These are phyloP conservation scores for Orbilia brochopaga DNA, from an alignment of 2,329 filamentous ascomycete genomes.

Conservation along the genomic window DNA sequence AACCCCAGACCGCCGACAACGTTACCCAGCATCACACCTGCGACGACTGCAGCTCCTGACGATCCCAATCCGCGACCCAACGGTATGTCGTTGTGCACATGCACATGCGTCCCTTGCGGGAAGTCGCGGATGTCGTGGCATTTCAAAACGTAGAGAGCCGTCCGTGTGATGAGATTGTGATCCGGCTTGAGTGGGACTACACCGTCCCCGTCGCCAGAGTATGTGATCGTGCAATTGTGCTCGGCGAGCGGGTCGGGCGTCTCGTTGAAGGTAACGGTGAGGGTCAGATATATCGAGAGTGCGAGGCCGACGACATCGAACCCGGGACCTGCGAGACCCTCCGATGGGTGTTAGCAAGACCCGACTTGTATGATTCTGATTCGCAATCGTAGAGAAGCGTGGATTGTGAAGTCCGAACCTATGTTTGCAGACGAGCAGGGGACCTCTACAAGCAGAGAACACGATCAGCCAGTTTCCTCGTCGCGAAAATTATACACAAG, in stretches of 20 bases:
- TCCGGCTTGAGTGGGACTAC: constrained; percentile 84
- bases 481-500: background rate
- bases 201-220: constrained; percentile 76
- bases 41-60: constrained; percentile 92
- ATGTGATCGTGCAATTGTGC: constrained; percentile 87
- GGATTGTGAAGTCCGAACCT: constrained; percentile 59
- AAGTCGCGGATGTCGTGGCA: constrained; percentile 88
- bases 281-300: constrained; percentile 89
- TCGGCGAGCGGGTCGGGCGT: constrained; percentile 64
- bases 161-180: constrained; percentile 89
- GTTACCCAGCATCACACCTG: constrained; percentile 90
- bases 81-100: constrained; percentile 94
- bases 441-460: constrained; percentile 62
- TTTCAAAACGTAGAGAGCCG: constrained; percentile 90
- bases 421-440: constrained; percentile 98
- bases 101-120: constrained; percentile 83
- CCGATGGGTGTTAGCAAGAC: constrained; percentile 22
- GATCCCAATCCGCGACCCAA: constrained; percentile 91
- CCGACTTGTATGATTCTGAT: constrained; percentile 7
- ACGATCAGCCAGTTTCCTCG: constrained; percentile 8
- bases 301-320: constrained; percentile 98
- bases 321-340: constrained; percentile 68
- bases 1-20: constrained; percentile 81
- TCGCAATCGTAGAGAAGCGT: constrained; percentile 1
- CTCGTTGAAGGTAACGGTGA: constrained; percentile 72